Conservation (phyloP, 306 rosid species). For the Inga leiocalycina region DNA sequence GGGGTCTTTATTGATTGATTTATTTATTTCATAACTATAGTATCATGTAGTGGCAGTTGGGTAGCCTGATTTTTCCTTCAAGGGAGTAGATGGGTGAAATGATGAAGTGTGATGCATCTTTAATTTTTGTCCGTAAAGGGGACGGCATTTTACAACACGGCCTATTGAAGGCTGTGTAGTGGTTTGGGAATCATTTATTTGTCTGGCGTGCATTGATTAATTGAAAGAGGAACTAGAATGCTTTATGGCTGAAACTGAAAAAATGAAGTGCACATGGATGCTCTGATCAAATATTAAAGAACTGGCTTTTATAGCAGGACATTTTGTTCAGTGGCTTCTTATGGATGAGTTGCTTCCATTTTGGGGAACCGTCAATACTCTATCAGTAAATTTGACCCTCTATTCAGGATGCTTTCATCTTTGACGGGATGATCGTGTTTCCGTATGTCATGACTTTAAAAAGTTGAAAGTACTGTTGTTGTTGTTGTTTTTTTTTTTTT, state of each 20-base stretch:
- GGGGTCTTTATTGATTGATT: background rate
- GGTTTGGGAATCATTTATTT: background rate
- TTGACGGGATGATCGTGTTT: background rate
- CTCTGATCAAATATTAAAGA: slow-evolving; percentile 1
- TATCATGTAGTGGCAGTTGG: background rate
- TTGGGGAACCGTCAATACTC: background rate
- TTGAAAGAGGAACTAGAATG: background rate
- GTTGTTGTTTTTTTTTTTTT: no score
- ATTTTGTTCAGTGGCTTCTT: background rate
- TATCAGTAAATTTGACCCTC: background rate
- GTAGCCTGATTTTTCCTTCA: background rate
- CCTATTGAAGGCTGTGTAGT: background rate
- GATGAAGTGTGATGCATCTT: background rate
- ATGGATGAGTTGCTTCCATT: background rate
- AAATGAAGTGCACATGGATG: slow-evolving; percentile 27
- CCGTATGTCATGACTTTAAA: no score
- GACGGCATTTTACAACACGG: background rate
- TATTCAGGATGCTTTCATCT: background rate
- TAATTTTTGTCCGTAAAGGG: background rate
- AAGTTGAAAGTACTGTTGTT: no score
- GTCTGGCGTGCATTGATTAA: background rate
- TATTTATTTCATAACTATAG: background rate
- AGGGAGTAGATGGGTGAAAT: background rate
- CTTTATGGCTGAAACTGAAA: background rate
- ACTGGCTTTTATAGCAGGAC: background rate